Conservation (phyloP, 2,329 filamentous ascomycete genomes). For the Fusarium camptoceras region DNA sequence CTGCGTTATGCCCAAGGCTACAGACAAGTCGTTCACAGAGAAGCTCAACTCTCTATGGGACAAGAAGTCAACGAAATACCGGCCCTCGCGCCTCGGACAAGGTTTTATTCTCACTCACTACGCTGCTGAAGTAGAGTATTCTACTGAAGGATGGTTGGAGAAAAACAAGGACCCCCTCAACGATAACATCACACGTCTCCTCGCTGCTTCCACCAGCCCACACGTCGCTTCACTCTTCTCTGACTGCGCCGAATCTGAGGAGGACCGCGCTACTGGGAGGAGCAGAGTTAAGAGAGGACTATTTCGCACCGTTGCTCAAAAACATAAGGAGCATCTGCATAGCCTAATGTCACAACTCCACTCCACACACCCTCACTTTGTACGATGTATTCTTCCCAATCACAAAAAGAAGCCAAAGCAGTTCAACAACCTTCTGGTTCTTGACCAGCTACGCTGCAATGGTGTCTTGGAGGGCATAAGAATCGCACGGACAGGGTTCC, state of each 20-base stretch:
- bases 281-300: conserved; percentile 96
- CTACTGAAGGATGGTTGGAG: conserved; percentile 93
- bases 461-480: conserved; percentile 99
- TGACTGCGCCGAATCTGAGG: conserved; percentile 87
- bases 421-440: conserved; percentile 89
- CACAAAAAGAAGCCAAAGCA: conserved; percentile 97
- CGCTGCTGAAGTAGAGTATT: conserved; percentile 97
- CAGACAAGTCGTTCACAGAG: conserved; percentile 95
- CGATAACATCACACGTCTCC: conserved; percentile 91
- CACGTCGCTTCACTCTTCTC: conserved; percentile 87
- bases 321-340: conserved; percentile 98
- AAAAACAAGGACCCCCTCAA: conserved; percentile 99
- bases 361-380: conserved; percentile 97
- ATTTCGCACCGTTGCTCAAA: conserved; percentile 95
- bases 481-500: conserved; percentile 96
- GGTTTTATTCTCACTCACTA: conserved; percentile 98
- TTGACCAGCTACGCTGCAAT: conserved; percentile 98
- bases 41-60: conserved; percentile 98
- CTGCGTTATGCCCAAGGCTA: conserved; percentile 98
- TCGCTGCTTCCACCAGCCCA: conserved; percentile 83
- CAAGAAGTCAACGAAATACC: conserved; percentile 93
- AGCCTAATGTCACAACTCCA: conserved; percentile 94
- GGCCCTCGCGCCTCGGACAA: conserved; percentile 85
- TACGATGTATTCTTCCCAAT: conserved; percentile 96
- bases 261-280: conserved; percentile 73